These are phyloP conservation scores for Aquilaria malaccensis DNA, from an alignment of 345 rosid genomes.

Conservation along the genomic window DNA sequence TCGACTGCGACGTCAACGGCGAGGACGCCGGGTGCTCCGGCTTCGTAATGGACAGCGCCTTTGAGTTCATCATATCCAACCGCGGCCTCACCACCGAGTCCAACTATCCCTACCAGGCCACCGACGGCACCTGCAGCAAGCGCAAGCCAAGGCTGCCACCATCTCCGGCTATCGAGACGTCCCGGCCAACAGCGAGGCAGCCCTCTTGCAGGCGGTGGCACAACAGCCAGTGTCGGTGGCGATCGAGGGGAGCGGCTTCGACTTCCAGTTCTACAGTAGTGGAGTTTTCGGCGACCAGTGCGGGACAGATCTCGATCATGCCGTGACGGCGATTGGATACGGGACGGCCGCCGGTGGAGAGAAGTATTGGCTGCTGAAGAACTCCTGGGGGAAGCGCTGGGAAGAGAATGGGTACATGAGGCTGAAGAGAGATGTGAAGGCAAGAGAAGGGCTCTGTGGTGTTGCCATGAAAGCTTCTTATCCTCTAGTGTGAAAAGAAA, in stretches of 20 bases:
- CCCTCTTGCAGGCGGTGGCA: conserved; percentile 39
- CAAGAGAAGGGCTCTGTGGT: conserved; percentile 47
- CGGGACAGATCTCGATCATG: conserved; percentile 32
- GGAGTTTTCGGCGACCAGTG: conserved; percentile 42
- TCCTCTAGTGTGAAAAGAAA: conserved; percentile 24
- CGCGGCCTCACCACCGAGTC: conserved; percentile 41
- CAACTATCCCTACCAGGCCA: conserved; percentile 30
- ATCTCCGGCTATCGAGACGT: conserved; percentile 34
- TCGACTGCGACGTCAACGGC: conserved; percentile 33
- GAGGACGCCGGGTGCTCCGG: conserved; percentile 33
- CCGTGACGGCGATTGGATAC: conserved; percentile 48
- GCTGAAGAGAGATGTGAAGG: conserved; percentile 33
- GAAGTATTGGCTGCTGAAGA: conserved; percentile 54
- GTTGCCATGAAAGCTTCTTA: conserved; percentile 32
- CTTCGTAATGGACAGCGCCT: conserved; percentile 35
- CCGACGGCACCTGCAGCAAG: conserved; percentile 26
- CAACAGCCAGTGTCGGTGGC: conserved; percentile 48
- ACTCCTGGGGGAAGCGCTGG: conserved; percentile 58
- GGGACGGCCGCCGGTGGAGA: conserved; percentile 31
- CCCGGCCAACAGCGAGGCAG: conserved; percentile 33
- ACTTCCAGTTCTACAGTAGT: conserved; percentile 27
- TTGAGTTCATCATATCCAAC: conserved; percentile 27
- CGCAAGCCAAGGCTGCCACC: conserved; percentile 11
- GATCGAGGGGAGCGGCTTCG: conserved; percentile 20
- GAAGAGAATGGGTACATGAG: conserved; percentile 51